These are phyloP conservation scores for Saccharomycopsis sp. DNA, from an alignment of 805 yeast genomes.

Conservation along the genomic window DNA sequence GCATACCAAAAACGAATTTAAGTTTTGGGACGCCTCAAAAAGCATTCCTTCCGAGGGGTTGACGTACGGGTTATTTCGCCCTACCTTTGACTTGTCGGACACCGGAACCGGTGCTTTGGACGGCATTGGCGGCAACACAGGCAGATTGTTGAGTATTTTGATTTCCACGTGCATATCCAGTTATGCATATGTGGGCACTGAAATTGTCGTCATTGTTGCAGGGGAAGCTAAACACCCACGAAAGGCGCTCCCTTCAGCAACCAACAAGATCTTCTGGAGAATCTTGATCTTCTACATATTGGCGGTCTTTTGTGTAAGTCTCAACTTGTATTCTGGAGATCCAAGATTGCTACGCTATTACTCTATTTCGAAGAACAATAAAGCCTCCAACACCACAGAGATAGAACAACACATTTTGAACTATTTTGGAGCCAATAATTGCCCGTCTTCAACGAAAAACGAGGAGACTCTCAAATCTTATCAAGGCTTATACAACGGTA, in stretches of 20 bases:
- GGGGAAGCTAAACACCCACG: constrained; percentile 81
- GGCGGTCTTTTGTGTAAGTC: constrained; percentile 62
- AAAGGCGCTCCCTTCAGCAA: constrained; percentile 72
- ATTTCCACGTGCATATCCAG: constrained; percentile 59
- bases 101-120: constrained; percentile 44
- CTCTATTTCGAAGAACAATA: constrained; percentile 8
- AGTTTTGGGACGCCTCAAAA: constrained; percentile 55
- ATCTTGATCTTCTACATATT: constrained; percentile 58
- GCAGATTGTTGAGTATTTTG: constrained; percentile 53
- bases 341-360: constrained; percentile 59
- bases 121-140: constrained; percentile 58
- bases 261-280: constrained; percentile 68
- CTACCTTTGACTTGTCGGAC: constrained; percentile 60
- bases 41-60: constrained; percentile 36
- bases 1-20: constrained; percentile 50
- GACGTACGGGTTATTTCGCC: constrained; percentile 69
- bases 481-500: constrained; percentile 33
- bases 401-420: constrained; percentile 8
- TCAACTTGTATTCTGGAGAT: constrained; percentile 73
- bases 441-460: constrained; percentile 3
- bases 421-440: constrained; percentile 10
- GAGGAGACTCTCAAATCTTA: constrained; percentile 3
- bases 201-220: constrained; percentile 75
- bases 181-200: constrained; percentile 78
- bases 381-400: constrained; percentile 5